Percentiles rank a stretch among this genome's conserved stretches.
Conservation (phyloP, 148 eudicot species). For the Nyssa sinensis region DNA sequence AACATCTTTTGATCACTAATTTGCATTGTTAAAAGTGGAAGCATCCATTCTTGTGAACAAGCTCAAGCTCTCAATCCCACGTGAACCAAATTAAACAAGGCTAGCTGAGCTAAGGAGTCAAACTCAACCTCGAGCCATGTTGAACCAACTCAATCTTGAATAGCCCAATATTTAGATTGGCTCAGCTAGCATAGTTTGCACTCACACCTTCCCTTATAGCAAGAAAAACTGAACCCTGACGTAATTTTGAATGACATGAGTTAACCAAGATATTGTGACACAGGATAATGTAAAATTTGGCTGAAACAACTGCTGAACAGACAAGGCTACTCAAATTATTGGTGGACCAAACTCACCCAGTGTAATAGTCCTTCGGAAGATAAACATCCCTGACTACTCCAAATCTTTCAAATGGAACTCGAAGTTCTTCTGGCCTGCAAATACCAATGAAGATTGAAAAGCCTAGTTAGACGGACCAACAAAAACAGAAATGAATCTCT, state of each 20-base stretch:
- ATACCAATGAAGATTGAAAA: conserved; percentile 7
- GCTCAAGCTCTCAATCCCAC: neutral
- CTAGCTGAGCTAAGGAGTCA: neutral
- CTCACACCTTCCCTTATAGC: neutral
- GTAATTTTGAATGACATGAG: neutral
- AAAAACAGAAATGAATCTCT: neutral
- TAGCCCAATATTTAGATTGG: neutral
- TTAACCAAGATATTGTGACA: neutral
- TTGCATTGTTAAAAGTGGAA: neutral
- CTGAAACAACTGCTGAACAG: neutral
- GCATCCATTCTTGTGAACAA: neutral
- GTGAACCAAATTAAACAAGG: neutral
- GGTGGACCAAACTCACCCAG: conserved; percentile 49
- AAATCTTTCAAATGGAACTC: conserved; percentile 72
- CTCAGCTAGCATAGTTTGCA: neutral
- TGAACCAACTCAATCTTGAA: neutral
- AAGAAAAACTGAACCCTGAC: neutral
- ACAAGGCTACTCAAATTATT: neutral
- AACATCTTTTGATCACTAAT: neutral
- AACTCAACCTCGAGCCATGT: neutral
- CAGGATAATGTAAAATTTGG: neutral
- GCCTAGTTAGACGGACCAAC: neutral
- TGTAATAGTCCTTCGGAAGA: conserved; percentile 67
- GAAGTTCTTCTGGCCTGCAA: conserved; percentile 76
- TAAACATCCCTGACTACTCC: conserved; percentile 79